Base-by-base conservation (phyloP, 192 early-diverging fungal species). In the Thamnidium elegans region DNA sequence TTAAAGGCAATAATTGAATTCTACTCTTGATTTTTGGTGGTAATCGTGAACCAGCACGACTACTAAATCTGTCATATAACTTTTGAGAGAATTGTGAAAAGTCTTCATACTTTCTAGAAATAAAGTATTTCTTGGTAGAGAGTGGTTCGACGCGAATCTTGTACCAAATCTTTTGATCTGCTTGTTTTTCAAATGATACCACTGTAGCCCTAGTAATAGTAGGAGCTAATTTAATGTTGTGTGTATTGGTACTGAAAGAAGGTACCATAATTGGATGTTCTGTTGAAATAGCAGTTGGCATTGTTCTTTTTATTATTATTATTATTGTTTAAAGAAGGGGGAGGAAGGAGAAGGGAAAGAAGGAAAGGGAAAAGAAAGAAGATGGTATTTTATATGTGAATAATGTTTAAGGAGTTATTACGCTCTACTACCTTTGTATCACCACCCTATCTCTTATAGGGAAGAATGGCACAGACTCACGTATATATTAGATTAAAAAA, bases 121-220 rank as follows among this genome's bases (percentile, higher is more conserved):
- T 64, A 11, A 61, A 50, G 36, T 68, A 73, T 3, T 20, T 26
- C 52, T 20, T 65, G 65, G 10, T 19, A 15, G 14, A 59, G 20
- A 14, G 15, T 21, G 20, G 59, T 43, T 58, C 62, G 9, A 73
- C 71, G n/a, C 58, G 21, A 43, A 73, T 64, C 1, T 58, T 52
- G 21, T 58, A 73, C 71, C 71, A 73, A 55, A 64, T 63, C 42
- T 73, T 73, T 53, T 70, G 68, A 52, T 64, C 71, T 47, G 60
- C 3, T 3, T 61, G 53, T 50, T 50, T 67, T 39, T 68, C 61
- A 60, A 58, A 68, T 3, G 60, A 64, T 32, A 68, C 53, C 19
- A 73, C 48, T 2, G 44, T 55, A 11, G 66, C 71, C 2, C 56
- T 55, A 4, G 26, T 36, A 61, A 73, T 68, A 4, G 44, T 21